Conservation (phyloP, 192 early-diverging fungal species). For the Backusella westeae region DNA sequence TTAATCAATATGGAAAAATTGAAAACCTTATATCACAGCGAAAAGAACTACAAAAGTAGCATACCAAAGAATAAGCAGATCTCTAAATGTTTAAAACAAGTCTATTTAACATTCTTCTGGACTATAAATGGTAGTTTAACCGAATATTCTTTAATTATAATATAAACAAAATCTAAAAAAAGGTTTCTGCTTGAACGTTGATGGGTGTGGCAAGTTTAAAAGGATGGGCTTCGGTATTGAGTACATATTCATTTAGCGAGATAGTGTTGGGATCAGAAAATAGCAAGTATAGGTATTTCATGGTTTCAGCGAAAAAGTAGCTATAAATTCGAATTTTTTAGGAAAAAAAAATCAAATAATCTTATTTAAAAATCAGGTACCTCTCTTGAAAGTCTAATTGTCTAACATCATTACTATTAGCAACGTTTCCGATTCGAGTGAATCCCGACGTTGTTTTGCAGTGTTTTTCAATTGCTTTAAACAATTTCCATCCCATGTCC, state of each 20-base stretch:
- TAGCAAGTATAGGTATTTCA: slow-evolving; percentile 70
- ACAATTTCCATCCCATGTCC: slow-evolving; percentile 67
- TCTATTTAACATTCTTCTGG: background rate
- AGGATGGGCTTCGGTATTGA: slow-evolving; percentile 76
- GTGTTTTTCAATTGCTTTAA: slow-evolving; percentile 27
- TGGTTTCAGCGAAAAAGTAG: slow-evolving; percentile 71
- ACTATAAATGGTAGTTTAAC: background rate
- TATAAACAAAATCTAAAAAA: background rate
- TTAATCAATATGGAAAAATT: background rate
- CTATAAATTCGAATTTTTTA: slow-evolving; percentile 7
- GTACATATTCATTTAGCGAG: slow-evolving; percentile 58
- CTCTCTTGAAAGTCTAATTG: slow-evolving; percentile 29
- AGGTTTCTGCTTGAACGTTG: slow-evolving; percentile 13
- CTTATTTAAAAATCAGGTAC: background rate
- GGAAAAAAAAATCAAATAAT: too few species aligned
- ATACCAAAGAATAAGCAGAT: background rate
- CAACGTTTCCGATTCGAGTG: slow-evolving; percentile 22
- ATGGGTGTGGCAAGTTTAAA: slow-evolving; percentile 46
- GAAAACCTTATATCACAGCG: background rate
- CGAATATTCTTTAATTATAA: background rate
- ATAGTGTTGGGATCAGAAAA: slow-evolving; percentile 52
- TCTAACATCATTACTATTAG: background rate
- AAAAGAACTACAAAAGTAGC: background rate
- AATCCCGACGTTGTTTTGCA: slow-evolving; percentile 27
- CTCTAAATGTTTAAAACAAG: background rate